Evolutionary conservation across 164 flowering plant species (phyloP), one percentile per base, ranked within the genome.

Genomic region (Annona cherimola): DNA sequence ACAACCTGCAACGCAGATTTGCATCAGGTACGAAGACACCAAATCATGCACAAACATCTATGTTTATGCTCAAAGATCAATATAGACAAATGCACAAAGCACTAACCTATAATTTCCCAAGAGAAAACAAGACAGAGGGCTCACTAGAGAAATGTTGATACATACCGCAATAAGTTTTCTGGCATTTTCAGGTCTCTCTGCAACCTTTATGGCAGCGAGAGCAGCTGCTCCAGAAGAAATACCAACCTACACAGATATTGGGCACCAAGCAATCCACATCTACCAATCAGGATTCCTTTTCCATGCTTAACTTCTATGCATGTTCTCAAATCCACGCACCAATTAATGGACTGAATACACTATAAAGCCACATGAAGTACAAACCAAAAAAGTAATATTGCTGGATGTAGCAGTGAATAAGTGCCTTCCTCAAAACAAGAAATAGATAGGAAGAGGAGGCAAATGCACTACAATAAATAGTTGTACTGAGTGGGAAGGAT

Each of bases 151-250:
- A 50, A 50, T 9, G 14, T 8, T 50, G 16, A 59, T 71, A 78
- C 91, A 64, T 80, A 92, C 99, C 73, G 83, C 90, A 74, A 92
- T 87, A 70, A 95, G 93, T 80, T 92, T 95, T 73, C 99, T 98
- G 0, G 95, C 92, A 85, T 91, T 95, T 79, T 90, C 97, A 60
- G 97, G 89, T 82, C 97, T 85, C 79, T 86, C 87, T 62, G 86
- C 98, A 45, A 95, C 88, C 76, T 78, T 77, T 43, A 92, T 77
- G 54, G 99, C 98, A 69, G 99, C 98, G 42, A 88, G 87, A 6
- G 97, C 92, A 0, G 96, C 97, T 0, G 98, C 99, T 67, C 98
- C 99, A 61, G 99, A 95, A 66, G 99, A 95, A 79, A 93, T 91
- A 14, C 98, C 97, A 66, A 91, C 98, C 98, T 94, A 81, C 71